Conservation (phyloP, 805 yeast genomes). For the Ogataea ramenticola region DNA sequence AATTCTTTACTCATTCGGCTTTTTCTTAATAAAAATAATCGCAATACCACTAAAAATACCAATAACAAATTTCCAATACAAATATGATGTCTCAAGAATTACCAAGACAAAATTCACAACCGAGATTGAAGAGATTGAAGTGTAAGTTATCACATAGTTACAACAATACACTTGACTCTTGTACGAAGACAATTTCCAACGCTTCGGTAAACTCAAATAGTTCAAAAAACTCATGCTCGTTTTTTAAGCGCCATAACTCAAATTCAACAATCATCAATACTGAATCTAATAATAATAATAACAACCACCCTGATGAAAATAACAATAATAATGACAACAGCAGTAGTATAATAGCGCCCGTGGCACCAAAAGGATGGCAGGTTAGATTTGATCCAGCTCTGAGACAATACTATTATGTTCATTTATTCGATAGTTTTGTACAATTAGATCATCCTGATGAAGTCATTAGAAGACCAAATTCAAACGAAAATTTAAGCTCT, state of each 20-base stretch:
- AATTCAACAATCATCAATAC: no score
- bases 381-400: constrained; percentile 30
- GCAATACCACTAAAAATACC: no score
- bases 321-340: neutral
- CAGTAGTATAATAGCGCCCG: neutral
- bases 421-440: constrained; percentile 25
- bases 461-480: constrained; percentile 18
- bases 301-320: no score
- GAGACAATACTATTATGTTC: constrained; percentile 34
- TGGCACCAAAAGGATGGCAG: constrained; percentile 27
- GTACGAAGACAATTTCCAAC: no score
- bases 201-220: neutral
- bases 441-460: constrained; percentile 41
- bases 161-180: no score
- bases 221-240: neutral
- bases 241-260: no score
- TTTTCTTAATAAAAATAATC: no score
- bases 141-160: neutral
- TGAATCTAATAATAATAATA: no score
- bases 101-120: neutral
- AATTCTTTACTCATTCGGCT: no score
- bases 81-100: no score
- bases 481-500: neutral
- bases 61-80: no score
- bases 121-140: neutral